A percentile compares a stretch with the other conserved stretches of the same genome.
phyloP scores from a whole-genome alignment of 2,329 filamentous ascomycete species.

The Camptophora hylomeconis region DNA sequence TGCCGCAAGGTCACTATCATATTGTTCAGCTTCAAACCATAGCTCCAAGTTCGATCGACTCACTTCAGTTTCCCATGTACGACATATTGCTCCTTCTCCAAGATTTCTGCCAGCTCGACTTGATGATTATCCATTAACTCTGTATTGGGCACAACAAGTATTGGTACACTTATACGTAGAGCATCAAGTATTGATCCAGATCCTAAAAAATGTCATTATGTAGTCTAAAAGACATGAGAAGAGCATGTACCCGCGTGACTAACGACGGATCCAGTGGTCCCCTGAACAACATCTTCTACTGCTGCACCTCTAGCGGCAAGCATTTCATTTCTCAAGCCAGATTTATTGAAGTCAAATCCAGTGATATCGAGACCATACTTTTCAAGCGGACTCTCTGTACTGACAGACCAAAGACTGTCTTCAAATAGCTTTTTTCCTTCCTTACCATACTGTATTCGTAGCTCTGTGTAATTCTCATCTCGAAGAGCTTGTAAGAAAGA shows the following conservation, averaged over 20 bases:
- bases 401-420: constrained; percentile 18
- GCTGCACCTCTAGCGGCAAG: constrained; percentile 34
- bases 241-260: constrained; percentile 65
- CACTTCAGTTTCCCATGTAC: constrained; percentile 58
- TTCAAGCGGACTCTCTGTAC: constrained; percentile 12
- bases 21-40: constrained; percentile 7
- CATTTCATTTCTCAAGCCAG: constrained; percentile 50
- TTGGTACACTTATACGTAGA: constrained; percentile 55
- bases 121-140: constrained; percentile 82
- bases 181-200: constrained; percentile 82
- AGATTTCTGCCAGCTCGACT: constrained; percentile 65
- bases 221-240: background rate
- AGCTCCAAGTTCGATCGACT: constrained; percentile 14
- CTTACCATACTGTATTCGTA: constrained; percentile 71
- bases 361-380: constrained; percentile 37
- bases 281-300: constrained; percentile 15
- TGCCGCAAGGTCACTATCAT: constrained; percentile 30
- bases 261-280: constrained; percentile 58
- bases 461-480: constrained; percentile 50
- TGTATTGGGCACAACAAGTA: constrained; percentile 85
- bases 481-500: constrained; percentile 51
- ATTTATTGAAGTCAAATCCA: constrained; percentile 53
- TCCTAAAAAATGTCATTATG: constrained; percentile 39
- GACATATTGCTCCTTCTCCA: constrained; percentile 63
- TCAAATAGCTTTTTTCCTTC: constrained; percentile 46